Conservation (phyloP, 2,329 filamentous ascomycete species). For the Phaeosphaeriaceae sp. region DNA sequence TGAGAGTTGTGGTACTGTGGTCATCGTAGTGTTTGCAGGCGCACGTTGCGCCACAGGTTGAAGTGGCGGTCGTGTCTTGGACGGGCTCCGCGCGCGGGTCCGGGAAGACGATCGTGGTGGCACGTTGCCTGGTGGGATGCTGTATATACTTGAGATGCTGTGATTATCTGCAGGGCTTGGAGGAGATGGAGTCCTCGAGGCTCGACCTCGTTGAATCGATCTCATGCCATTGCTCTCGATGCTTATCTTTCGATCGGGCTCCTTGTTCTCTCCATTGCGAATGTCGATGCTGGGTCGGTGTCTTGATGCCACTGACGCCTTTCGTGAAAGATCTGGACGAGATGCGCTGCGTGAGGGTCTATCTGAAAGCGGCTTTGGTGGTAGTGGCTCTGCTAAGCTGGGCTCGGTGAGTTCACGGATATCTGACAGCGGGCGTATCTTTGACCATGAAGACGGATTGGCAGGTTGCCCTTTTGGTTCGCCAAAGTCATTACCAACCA, state of each 20-base stretch:
- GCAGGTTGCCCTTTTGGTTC: slow-evolving; percentile 34
- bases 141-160: slow-evolving; percentile 55
- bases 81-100: slow-evolving; percentile 33
- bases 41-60: slow-evolving; percentile 23
- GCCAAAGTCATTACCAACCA: slow-evolving; percentile 32
- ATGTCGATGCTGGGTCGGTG: slow-evolving; percentile 40
- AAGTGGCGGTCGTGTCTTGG: slow-evolving; percentile 27
- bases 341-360: slow-evolving; percentile 32
- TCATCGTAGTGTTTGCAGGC: slow-evolving; percentile 20
- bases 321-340: slow-evolving; percentile 38
- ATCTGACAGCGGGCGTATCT: slow-evolving; percentile 56
- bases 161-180: slow-evolving; percentile 42
- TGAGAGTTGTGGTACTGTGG: slow-evolving; percentile 25
- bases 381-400: slow-evolving; percentile 51
- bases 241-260: slow-evolving; percentile 38
- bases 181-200: slow-evolving; percentile 44
- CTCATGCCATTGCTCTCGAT: slow-evolving; percentile 36
- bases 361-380: slow-evolving; percentile 35
- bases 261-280: slow-evolving; percentile 35
- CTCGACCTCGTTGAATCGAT: slow-evolving; percentile 32
- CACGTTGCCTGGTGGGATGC: slow-evolving; percentile 54
- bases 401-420: slow-evolving; percentile 61
- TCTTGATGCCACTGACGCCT: slow-evolving; percentile 40
- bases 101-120: slow-evolving; percentile 57
- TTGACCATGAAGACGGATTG: slow-evolving; percentile 41